Evolutionary conservation across 192 early-diverging fungal species (phyloP).

Genomic region (Fimicolochytrium jonesii): DNA sequence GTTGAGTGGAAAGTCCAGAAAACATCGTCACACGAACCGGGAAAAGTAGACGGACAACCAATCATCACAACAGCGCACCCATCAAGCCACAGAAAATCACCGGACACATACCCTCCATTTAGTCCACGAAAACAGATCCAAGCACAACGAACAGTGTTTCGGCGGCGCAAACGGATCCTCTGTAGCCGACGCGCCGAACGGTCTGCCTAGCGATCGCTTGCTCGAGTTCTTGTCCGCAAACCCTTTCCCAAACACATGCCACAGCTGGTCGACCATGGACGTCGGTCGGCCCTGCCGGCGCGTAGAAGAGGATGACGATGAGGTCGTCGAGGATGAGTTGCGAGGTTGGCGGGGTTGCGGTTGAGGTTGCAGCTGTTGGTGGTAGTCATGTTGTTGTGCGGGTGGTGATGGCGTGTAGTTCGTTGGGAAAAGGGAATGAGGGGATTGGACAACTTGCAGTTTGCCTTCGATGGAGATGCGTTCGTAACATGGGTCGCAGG

Average conservation of each 20-base stretch:
- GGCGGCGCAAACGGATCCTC: neutral
- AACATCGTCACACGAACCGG: too few relatives aligned
- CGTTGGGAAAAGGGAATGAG: neutral
- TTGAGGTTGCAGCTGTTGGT: neutral
- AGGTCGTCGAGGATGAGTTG: neutral
- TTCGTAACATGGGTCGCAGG: conserved; percentile 36
- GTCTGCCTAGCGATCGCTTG: neutral
- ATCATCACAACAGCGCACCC: too few relatives aligned
- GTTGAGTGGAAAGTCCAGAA: too few relatives aligned
- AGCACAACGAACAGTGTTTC: conserved; percentile 9
- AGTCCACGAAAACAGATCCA: conserved; percentile 11
- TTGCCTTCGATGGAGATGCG: conserved; percentile 26
- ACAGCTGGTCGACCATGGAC: conserved; percentile 24
- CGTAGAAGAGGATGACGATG: neutral
- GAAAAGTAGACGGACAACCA: too few relatives aligned
- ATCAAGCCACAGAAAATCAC: neutral
- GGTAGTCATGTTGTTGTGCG: too few relatives aligned
- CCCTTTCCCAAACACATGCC: conserved; percentile 10
- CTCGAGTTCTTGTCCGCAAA: conserved; percentile 4
- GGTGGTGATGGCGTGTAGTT: neutral
- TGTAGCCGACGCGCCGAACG: neutral
- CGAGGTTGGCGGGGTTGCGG: neutral
- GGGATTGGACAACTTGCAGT: conserved; percentile 21
- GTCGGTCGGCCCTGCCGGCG: neutral
- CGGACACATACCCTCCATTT: conserved; percentile 16